Base-by-base conservation (phyloP, 352 stramenopile species). In the Globisporangium viniferum region DNA sequence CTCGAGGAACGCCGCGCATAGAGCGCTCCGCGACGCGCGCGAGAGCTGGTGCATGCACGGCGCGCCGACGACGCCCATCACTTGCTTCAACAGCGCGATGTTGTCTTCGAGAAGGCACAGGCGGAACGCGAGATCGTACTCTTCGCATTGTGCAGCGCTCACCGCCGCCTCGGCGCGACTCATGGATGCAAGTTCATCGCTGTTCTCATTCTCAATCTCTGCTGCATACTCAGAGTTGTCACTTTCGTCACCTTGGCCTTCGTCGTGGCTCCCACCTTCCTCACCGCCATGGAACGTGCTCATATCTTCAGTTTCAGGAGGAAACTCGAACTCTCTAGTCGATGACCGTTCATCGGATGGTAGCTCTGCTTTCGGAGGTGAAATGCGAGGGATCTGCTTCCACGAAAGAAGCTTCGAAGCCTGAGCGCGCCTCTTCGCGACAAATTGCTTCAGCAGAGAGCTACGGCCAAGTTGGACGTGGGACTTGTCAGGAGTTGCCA, bases 41-140 rank as follows among this genome's bases (percentile, higher is more conserved):
- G 79, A 86, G 18, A 91, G 70, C 7, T 27, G 56, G n/a, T 59
- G 18, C 68, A 81, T 76, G 24, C 73, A 80, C 29, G 78, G 78
- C 33, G 65, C 68, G 3, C 68, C 56, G 20, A 82, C 57, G 20
- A 75, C 59, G 0, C 56, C 53, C 66, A 89, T 76, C 12, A 77
- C 75, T 15, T 74, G 75, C 31, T 72, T 73, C 39, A 91, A 62
- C 35, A 90, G 46, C 31, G 54, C 48, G 20, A 77, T 63, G 53
- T 88, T 75, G 33, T 89, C 83, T 69, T 87, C 83, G 8, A 91
- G 48, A 33, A 89, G 76, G 46, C 73, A 80, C 48, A 91, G 54
- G 48, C 81, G 80, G 15, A 91, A 59, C 24, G 81, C 83, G 15
- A 91, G 35, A 18, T 91, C 81, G 29, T 67, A 66, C 33, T 90